Evolutionary conservation across 257 asterid genomes (phyloP), one percentile per base, ranked within the genome.

Genomic region (Nicotiana tabacum): DNA sequence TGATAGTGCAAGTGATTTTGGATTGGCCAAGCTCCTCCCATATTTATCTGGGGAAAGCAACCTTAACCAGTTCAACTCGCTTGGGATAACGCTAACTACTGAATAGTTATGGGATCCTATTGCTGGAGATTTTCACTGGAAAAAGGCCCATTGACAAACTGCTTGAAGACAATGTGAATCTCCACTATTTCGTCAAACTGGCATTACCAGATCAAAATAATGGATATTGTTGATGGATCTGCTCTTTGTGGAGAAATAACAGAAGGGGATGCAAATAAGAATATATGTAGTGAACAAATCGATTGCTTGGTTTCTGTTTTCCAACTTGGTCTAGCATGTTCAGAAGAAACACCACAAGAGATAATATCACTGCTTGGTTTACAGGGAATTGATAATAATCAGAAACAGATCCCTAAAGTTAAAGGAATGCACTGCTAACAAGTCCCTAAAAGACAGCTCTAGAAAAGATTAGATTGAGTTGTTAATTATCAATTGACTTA

Each of bases 111-210:
- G 88, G 90, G 83, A 86, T 88, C 70, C 84, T 88, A 43, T 62
- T 88, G 86, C 48, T 86, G 51, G 90, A 89, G 77, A 85, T 83
- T 29, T 77, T 87, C 77, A 87, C 90, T 0, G 88, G 91, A 58
- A 85, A 83, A 80, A 83, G 85, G 80, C 87, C 90, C 15, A 79
- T 85, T 0, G 84, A 87, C 77, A 27, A 70, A 37, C 30, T 66
- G 55, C 85, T 85, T 37, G 5, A 85, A 9, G 84, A 77, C 77
- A 66, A 37, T 66, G 12, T 82, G 85, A 85, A 37, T 64, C 87
- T 89, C 18, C 86, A 83, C 66, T 78, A 82, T n/a, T 87, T 80
- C 9, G 84, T 83, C 24, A 82, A 84, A 64, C 16, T 66, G 81
- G 86, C 85, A 4, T 18, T 85, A 30, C 85, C 86, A 46, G 86